Conservation (phyloP, 176 grass and related monocot genomes). For the Dendrocalamus sinicus region DNA sequence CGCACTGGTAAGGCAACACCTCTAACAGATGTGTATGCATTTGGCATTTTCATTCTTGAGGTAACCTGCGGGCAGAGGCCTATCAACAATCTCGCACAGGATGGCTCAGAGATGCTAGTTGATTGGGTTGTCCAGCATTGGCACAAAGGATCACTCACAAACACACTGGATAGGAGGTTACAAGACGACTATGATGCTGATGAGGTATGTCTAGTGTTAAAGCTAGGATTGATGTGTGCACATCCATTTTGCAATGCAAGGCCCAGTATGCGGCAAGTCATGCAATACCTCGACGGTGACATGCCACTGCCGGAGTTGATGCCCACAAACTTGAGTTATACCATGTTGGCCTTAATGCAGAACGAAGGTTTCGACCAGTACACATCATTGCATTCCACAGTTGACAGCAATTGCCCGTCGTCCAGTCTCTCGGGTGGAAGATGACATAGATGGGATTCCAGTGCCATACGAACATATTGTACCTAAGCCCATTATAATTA, state of each 20-base stretch:
- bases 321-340: slow-evolving; percentile 34
- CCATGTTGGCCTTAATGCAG: slow-evolving; percentile 22
- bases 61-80: slow-evolving; percentile 42
- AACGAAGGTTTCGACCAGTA: slow-evolving; percentile 37
- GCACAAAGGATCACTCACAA: not conserved
- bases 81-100: not conserved
- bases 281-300: slow-evolving; percentile 23
- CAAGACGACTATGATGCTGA: not conserved
- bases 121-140: slow-evolving; percentile 35
- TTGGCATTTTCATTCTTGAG: slow-evolving; percentile 40
- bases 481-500: not conserved
- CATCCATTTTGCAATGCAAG: slow-evolving; percentile 15
- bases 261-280: slow-evolving; percentile 26
- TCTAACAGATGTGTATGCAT: slow-evolving; percentile 40
- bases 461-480: not conserved
- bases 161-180: slow-evolving; percentile 18
- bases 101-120: slow-evolving; percentile 4
- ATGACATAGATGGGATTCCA: slow-evolving; percentile 13
- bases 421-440: slow-evolving; percentile 33
- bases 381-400: slow-evolving; percentile 3
- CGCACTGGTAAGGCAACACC: slow-evolving; percentile 38
- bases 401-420: not conserved
- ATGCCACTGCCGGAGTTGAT: slow-evolving; percentile 27
- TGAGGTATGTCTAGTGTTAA: slow-evolving; percentile 3
- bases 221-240: slow-evolving; percentile 23